phyloP scores from a whole-genome alignment of 345 rosid species.

The Boechera stricta region DNA sequence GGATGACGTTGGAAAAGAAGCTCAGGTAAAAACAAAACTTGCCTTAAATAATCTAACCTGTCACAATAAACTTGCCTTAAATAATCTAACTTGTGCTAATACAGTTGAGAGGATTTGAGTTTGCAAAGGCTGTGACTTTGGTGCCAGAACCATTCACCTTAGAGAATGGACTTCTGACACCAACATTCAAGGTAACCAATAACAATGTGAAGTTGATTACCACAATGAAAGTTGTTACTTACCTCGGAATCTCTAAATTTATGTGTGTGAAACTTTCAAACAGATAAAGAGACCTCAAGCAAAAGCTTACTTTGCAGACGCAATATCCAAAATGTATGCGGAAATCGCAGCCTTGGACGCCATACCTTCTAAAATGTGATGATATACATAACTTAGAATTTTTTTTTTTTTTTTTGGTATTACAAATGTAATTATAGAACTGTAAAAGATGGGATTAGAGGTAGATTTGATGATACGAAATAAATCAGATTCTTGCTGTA shows the following conservation, averaged over 20 bases:
- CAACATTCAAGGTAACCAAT: constrained; percentile 75
- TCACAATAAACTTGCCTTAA: too few species aligned
- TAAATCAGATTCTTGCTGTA: constrained; percentile 10
- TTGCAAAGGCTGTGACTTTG: constrained; percentile 81
- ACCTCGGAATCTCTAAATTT: constrained; percentile 15
- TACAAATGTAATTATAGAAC: neutral
- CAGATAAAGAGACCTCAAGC: constrained; percentile 93
- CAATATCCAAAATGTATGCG: constrained; percentile 70
- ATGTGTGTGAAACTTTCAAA: neutral
- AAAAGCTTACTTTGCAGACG: constrained; percentile 65
- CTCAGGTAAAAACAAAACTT: constrained; percentile 54
- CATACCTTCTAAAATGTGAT: constrained; percentile 38
- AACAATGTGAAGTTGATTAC: neutral
- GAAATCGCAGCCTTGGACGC: constrained; percentile 56
- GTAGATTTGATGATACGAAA: neutral
- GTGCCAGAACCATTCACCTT: constrained; percentile 77
- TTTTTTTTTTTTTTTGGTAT: constrained; percentile 8
- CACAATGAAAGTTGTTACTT: neutral
- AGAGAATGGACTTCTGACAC: constrained; percentile 85
- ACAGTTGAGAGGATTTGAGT: constrained; percentile 77
- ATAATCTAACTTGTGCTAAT: neutral
- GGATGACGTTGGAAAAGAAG: constrained; percentile 72
- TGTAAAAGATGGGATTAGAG: constrained; percentile 24
- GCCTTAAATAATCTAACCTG: neutral
- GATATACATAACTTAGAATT: constrained; percentile 7